Evolutionary conservation across 1,139 yeast genomes (phyloP), one percentile per base, ranked within the genome.

Genomic region (Yamadazyma mexicana): DNA sequence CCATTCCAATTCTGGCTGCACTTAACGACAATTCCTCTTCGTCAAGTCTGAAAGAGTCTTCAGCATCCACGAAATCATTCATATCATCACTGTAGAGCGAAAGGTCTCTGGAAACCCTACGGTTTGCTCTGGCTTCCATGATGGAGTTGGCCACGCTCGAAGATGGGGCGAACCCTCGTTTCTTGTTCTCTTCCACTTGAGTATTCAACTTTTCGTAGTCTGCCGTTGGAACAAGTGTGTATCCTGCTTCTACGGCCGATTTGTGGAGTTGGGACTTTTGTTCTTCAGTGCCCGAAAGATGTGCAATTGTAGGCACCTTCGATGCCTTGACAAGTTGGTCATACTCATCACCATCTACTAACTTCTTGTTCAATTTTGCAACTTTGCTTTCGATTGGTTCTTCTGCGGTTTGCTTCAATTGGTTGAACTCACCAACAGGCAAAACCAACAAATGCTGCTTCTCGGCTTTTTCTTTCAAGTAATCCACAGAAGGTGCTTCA

Each of bases 1-100:
- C 64, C 57, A 69, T 59, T 1, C 79, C 78, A 31, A 69, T 51
- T 38, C 56, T 51, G 27, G 56, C 49, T 4, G 73, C 71, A 46
- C 62, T 54, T 11, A 46, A 46, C 9, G 42, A 41, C 36, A 66
- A 55, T 37, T 65, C 72, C 2, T 57, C 62, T 32, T 49, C 54
- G 34, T 57, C 58, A 38, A 66, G 50, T 5, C 54, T 49, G 44
- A 65, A 62, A 3, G 69, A 58, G 15, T 64, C 64, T 40, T 63
- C 63, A 2, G 74, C 73, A 49, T 67, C 74, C 10, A 58, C 55
- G 40, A 54, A 64, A 6, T 48, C 52, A 26, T 38, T 37, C 37
- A 34, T 25, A 20, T 49, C 54, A 27, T 44, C 46, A 34, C 49
- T 48, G 34, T 41, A 49, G 5, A 48, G 42, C 4, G 54, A 50